Percentiles rank a stretch among this genome's conserved stretches.
Conservation (phyloP, 2,329 filamentous ascomycete genomes). For the Pyrenochaeta sp. region DNA sequence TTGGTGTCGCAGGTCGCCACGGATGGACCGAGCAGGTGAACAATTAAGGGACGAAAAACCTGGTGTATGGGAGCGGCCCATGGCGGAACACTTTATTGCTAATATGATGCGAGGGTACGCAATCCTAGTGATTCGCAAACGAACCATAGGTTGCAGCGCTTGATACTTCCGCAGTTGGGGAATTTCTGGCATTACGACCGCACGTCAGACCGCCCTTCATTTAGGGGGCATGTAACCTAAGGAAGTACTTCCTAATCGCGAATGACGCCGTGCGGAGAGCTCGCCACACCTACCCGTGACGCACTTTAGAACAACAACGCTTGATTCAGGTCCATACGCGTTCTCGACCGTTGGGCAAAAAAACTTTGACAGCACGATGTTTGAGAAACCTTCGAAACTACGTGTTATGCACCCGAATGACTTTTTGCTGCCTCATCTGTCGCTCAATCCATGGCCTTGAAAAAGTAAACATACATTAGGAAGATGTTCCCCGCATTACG, state of each 20-base stretch:
- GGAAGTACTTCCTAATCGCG: neutral
- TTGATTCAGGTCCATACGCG: neutral
- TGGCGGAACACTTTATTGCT: neutral
- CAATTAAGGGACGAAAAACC: neutral
- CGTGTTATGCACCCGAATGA: neutral
- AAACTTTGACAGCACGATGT: neutral
- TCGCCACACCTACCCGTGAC: constrained; percentile 22
- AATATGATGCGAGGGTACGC: neutral
- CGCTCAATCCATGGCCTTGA: too few species aligned
- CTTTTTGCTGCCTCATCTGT: too few species aligned
- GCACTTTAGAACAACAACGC: neutral
- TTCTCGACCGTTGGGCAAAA: neutral
- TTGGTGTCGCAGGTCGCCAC: constrained; percentile 1
- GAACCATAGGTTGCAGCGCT: too few species aligned
- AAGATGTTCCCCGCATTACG: neutral
- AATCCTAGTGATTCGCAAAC: neutral
- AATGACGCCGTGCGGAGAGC: constrained; percentile 21
- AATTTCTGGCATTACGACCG: neutral
- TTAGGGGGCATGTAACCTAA: neutral
- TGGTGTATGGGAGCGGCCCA: neutral
- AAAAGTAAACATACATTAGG: too few species aligned
- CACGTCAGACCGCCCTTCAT: neutral
- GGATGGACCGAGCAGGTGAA: constrained; percentile 5
- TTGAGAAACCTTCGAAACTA: neutral
- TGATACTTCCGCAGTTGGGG: neutral